Evolutionary conservation across 768 basidiomycete species (phyloP), one percentile per base, ranked within the genome.

Genomic region (Leccinum arenicola): DNA sequence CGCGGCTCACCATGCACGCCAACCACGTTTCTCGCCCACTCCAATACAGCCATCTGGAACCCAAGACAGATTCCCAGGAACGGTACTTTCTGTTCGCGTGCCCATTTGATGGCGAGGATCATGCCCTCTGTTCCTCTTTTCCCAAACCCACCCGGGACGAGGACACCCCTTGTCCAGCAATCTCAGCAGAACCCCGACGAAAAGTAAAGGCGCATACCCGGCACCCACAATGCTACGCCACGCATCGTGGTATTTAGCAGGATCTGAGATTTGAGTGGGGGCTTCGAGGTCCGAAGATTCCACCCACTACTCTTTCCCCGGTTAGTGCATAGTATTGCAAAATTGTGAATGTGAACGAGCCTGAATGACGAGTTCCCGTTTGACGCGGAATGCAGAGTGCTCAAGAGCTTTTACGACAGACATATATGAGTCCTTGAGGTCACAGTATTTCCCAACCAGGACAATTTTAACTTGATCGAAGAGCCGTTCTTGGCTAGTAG

Each of bases 341-440:
- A 35, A 50, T 25, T 8, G 9, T 29, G 56, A 56, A 23, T n/a
- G 8, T 3, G 25, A 17, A 77, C 84, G 49, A 64, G 91, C 95
- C 65, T 93, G 84, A 43, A 98, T 80, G 54, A 77, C 80, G 40
- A 99, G 83, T 70, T 91, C 95, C 57, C 92, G 79, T 57, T 86
- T 90, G 56, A 96, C 91, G 47, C 93, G 85, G 78, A 98, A 93
- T 1, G 95, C 93, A 6, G 95, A 95, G 74, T 99, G 96, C 74
- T 99, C 96, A 36, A 99, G 80, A 21, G 97, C 86, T 79, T 99
- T 99, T 68, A 87, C 88, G 57, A 99, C 96, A 29, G 91, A 94
- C 93, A 98, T 98, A 73, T 99, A 99, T 27, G 95, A 97, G 74
- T 99, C 96, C 75, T 94, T 92, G 50, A 98, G 79, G 64, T 93